Evolutionary conservation across 129 eudicot species (phyloP).

Genomic region (Centella asiatica): DNA sequence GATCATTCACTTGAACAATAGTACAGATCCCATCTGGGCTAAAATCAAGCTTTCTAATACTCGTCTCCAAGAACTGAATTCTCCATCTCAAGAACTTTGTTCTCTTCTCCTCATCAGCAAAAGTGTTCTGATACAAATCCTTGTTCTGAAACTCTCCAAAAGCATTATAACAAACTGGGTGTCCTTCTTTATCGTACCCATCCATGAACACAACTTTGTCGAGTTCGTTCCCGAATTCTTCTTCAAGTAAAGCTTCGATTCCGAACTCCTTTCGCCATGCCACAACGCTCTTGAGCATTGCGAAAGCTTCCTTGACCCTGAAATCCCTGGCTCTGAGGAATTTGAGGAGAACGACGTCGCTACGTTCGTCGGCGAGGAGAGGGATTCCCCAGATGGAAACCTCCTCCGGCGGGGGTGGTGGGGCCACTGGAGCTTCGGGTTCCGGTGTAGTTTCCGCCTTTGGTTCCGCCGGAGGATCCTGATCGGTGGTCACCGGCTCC

Average conservation of each 20-base stretch:
- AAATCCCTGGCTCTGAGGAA: conserved; percentile 86
- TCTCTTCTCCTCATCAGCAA: conserved; percentile 60
- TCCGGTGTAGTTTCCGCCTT: conserved; percentile 27
- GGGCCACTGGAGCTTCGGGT: conserved; percentile 12
- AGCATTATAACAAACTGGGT: conserved; percentile 73
- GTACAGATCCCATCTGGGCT: conserved; percentile 65
- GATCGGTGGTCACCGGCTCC: neutral
- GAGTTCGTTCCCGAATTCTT: conserved; percentile 43
- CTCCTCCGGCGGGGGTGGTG: conserved; percentile 49
- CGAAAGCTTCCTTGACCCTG: conserved; percentile 64
- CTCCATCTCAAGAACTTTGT: conserved; percentile 60
- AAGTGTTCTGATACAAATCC: conserved; percentile 59
- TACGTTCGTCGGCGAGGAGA: conserved; percentile 57
- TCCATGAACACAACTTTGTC: conserved; percentile 71
- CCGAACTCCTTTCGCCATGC: conserved; percentile 68
- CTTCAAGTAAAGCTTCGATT: conserved; percentile 50
- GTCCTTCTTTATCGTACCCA: conserved; percentile 79
- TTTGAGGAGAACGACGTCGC: conserved; percentile 62
- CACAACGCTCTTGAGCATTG: conserved; percentile 63
- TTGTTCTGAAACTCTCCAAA: conserved; percentile 80
- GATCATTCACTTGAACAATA: conserved; percentile 67
- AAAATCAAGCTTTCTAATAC: conserved; percentile 70
- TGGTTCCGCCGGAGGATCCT: conserved; percentile 18
- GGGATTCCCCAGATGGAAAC: conserved; percentile 75
- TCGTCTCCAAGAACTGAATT: conserved; percentile 72